These are phyloP conservation scores for Lactarius sanguifluus DNA, from an alignment of 768 basidiomycete species.

Conservation along the genomic window DNA sequence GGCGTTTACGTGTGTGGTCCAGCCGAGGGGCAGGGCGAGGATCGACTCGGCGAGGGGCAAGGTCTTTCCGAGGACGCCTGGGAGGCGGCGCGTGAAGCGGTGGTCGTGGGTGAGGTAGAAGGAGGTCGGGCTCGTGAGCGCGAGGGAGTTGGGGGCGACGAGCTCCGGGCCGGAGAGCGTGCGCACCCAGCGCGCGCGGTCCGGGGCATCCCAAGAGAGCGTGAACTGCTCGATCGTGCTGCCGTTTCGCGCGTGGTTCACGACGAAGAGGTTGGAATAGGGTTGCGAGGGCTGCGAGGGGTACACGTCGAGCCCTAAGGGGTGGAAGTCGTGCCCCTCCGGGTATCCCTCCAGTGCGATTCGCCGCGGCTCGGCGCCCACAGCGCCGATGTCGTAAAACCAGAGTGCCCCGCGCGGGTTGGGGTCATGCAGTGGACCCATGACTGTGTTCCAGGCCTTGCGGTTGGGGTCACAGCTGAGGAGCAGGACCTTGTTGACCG, in stretches of 20 bases:
- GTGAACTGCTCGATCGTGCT: conserved; percentile 70
- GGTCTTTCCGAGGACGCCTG: conserved; percentile 46
- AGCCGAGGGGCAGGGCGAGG: conserved; percentile 56
- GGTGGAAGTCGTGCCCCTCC: conserved; percentile 61
- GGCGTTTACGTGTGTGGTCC: conserved; percentile 51
- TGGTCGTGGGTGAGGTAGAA: conserved; percentile 80
- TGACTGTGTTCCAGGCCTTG: conserved; percentile 72
- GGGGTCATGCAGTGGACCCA: conserved; percentile 67
- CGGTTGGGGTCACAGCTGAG: conserved; percentile 52
- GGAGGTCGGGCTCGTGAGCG: conserved; percentile 60
- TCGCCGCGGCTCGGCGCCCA: conserved; percentile 37
- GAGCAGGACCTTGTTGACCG: conserved; percentile 47
- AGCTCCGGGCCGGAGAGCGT: conserved; percentile 61
- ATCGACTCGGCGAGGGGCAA: conserved; percentile 56
- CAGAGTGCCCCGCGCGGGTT: conserved; percentile 60
- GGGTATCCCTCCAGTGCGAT: conserved; percentile 56
- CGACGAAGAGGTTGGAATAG: conserved; percentile 57
- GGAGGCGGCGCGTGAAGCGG: conserved; percentile 60
- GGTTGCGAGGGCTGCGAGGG: conserved; percentile 39
- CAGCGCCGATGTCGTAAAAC: conserved; percentile 41
- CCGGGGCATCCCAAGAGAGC: conserved; percentile 46
- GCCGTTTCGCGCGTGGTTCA: conserved; percentile 63
- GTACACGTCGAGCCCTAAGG: conserved; percentile 61
- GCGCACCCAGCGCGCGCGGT: conserved; percentile 52
- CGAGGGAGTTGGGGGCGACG: conserved; percentile 64